Base-by-base conservation (phyloP, 495 filamentous ascomycete species). In the Aspergillus baeticus region DNA sequence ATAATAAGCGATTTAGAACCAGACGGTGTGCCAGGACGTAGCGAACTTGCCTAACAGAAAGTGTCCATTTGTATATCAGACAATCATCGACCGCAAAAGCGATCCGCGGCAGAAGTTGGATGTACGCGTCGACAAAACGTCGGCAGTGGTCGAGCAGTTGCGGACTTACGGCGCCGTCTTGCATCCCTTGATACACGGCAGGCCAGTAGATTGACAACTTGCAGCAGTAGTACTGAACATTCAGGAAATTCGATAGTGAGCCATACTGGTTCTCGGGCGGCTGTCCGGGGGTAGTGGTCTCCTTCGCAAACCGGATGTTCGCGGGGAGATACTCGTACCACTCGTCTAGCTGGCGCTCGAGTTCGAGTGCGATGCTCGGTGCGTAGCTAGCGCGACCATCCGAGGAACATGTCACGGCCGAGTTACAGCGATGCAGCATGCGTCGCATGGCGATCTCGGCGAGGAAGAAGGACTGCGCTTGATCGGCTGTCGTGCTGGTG, bases 401-500 rank as follows among this genome's bases (percentile, higher is more conserved):
- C 8, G 39, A n/a, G 14, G 36, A 45, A 13, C 14, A 6, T 22
- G 42, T 42, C 15, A 55, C 42, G 6, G 53, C 53, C 18, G 29
- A 36, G 31, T 55, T 55, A 20, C 53, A 55, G 14, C 53, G 53
- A 26, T 55, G 53, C 0, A 55, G 42, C 53, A 55, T 55, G 11
- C 53, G 53, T 0, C 53, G 29, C 53, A 55, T 55, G 13, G 53
- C 53, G 11, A 55, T 55, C n/a, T 55, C 53, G 2, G 53, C 53
- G 0, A 55, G 43, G 41, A 55, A 55, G 33, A 36, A 55, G 33
- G 53, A 49, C 34, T 35, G 26, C 11, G 38, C n/a, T 34, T 44
- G 37, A 3, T 49, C 31, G 13, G 8, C 14, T n/a, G 13, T 41
- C 20, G 46, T 29, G 31, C 13, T 49, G 6, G 7, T 49, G 46